phyloP scores from a whole-genome alignment of 1,284 basidiomycete species.

The Cystobasidiaceae sp. region DNA sequence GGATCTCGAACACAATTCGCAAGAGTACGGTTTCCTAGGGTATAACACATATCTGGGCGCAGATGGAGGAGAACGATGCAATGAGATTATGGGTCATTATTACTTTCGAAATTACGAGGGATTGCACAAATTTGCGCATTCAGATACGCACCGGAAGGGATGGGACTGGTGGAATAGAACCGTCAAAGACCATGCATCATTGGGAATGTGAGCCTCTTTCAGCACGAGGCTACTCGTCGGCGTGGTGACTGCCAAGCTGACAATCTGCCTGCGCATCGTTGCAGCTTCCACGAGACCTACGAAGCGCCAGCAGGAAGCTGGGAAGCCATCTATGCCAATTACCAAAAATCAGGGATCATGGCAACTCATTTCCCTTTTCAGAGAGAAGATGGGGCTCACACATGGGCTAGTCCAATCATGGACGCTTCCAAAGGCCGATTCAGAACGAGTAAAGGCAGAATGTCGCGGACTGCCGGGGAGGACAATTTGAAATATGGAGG shows the following conservation, averaged over 20 bases:
- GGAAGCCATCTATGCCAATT: constrained; percentile 22
- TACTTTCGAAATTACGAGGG: constrained; percentile 25
- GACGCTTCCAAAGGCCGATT: background rate
- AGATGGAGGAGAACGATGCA: background rate
- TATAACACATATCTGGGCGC: background rate
- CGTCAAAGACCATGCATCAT: background rate
- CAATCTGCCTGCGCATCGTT: background rate
- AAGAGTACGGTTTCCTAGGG: constrained; percentile 23
- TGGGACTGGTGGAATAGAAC: constrained; percentile 27
- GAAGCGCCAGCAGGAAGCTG: constrained; percentile 16
- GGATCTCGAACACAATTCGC: background rate
- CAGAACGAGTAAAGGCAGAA: constrained; percentile 10
- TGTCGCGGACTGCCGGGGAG: constrained; percentile 7
- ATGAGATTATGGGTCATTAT: constrained; percentile 1
- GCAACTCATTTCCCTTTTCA: constrained; percentile 2
- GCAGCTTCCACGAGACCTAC: constrained; percentile 20
- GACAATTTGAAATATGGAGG: constrained; percentile 14
- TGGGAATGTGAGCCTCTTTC: constrained; percentile 27
- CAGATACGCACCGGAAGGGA: constrained; percentile 1
- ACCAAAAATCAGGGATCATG: constrained; percentile 6
- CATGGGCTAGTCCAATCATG: constrained; percentile 2
- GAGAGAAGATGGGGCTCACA: background rate
- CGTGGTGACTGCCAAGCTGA: background rate
- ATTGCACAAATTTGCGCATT: constrained; percentile 31
- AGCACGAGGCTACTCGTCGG: no score